Conservation (phyloP, 306 rosid species). For the Fagus sylvatica region DNA sequence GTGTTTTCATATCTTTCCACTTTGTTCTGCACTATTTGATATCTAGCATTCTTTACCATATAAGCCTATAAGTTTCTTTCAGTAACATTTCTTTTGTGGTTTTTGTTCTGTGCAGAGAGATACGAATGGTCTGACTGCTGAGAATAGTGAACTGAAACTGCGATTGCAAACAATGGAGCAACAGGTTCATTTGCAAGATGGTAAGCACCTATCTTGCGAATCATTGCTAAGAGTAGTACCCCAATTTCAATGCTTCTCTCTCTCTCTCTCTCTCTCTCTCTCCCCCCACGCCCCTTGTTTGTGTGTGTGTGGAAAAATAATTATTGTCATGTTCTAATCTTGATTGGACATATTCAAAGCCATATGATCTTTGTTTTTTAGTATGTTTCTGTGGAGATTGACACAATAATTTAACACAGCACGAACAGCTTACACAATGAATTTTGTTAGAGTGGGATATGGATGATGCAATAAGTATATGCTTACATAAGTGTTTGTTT, state of each 20-base stretch:
- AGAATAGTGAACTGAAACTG: slow-evolving; percentile 88
- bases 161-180: slow-evolving; percentile 98
- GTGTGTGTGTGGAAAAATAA: not conserved
- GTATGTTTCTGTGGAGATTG: not conserved
- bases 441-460: not conserved
- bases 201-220: slow-evolving; percentile 36
- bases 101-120: slow-evolving; percentile 65
- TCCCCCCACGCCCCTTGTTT: too few relatives aligned
- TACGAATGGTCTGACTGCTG: slow-evolving; percentile 80
- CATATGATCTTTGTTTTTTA: not conserved
- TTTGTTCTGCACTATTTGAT: not conserved
- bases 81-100: not conserved
- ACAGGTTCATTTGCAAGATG: slow-evolving; percentile 96
- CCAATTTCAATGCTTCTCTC: not conserved
- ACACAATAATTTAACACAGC: not conserved
- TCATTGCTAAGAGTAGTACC: slow-evolving; percentile 9
- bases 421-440: not conserved
- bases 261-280: not conserved
- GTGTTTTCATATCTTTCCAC: not conserved
- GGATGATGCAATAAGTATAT: not conserved
- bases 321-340: not conserved
- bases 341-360: not conserved
- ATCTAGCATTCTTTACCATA: not conserved
- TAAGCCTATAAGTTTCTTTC: not conserved
- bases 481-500: too few relatives aligned